Evolutionary conservation across 805 yeast genomes (phyloP).

Genomic region (Priceomyces melissophilus): DNA sequence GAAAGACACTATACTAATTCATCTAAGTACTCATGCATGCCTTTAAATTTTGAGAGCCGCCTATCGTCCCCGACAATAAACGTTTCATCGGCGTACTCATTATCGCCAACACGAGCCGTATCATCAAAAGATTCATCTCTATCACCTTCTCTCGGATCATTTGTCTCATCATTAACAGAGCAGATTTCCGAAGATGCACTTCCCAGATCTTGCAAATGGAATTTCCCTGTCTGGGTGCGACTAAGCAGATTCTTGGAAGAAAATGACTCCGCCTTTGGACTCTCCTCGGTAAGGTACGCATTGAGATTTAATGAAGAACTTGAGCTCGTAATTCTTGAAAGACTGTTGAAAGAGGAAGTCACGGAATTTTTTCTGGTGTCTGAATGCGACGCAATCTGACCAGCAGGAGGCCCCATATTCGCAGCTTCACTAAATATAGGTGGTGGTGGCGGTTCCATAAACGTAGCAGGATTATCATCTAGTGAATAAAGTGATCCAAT

Average conservation of each 20-base stretch:
- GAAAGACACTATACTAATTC: conserved; percentile 2
- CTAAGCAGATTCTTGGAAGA: too few species aligned
- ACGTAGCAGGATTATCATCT: conserved; percentile 15
- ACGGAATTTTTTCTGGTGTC: conserved; percentile 27
- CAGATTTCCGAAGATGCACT: background rate
- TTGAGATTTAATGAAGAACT: conserved; percentile 39
- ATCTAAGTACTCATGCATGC: conserved; percentile 14
- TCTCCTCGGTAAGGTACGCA: conserved; percentile 39
- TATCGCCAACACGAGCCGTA: conserved; percentile 5
- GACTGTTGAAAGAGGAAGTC: conserved; percentile 20
- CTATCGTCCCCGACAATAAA: conserved; percentile 9
- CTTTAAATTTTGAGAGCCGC: conserved; percentile 7
- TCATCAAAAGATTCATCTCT: too few species aligned
- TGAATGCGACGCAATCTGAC: conserved; percentile 4
- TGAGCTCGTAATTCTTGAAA: conserved; percentile 36
- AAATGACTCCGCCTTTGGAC: background rate
- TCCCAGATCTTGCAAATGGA: background rate
- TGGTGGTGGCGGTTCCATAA: conserved; percentile 43
- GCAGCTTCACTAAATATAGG: conserved; percentile 23
- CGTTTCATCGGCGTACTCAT: conserved; percentile 11
- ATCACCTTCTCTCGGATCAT: too few species aligned
- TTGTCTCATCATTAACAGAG: too few species aligned
- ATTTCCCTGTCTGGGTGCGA: too few species aligned
- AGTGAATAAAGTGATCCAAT: conserved; percentile 31
- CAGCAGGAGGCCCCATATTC: conserved; percentile 1